phyloP scores from a whole-genome alignment of 2,329 filamentous ascomycete genomes.

The Hypoxylon rubiginosum region DNA sequence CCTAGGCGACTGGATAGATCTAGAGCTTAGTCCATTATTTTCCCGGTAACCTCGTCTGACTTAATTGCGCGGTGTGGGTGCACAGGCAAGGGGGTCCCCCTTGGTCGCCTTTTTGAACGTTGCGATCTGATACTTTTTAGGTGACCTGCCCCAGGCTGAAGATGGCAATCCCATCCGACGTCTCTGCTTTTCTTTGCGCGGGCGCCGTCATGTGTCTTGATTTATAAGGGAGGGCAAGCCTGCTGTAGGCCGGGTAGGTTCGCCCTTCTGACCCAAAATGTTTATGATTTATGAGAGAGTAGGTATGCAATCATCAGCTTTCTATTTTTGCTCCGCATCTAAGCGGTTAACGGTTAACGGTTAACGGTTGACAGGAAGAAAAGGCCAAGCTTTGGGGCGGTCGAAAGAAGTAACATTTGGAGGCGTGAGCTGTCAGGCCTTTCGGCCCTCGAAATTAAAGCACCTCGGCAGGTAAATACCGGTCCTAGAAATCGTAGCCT shows the following conservation, averaged over 20 bases:
- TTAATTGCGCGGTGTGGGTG: constrained; percentile 40
- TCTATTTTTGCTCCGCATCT: constrained; percentile 17
- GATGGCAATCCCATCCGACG: constrained; percentile 39
- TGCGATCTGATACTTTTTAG: constrained; percentile 34
- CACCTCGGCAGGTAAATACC: constrained; percentile 9
- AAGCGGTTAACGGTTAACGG: constrained; percentile 21
- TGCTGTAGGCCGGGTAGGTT: constrained; percentile 22
- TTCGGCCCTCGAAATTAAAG: constrained; percentile 14
- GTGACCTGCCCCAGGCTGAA: constrained; percentile 30
- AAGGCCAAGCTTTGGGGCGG: constrained; percentile 17
- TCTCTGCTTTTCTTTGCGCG: constrained; percentile 23
- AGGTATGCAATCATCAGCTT: constrained; percentile 20
- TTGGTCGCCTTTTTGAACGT: constrained; percentile 22
- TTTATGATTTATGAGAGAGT: no score
- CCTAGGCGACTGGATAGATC: constrained; percentile 39
- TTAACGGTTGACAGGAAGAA: constrained; percentile 5
- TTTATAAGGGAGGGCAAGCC: constrained; percentile 23
- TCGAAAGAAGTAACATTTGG: constrained; percentile 23
- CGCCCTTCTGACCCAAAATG: constrained; percentile 23
- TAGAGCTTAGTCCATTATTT: constrained; percentile 40
- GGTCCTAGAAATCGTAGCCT: constrained; percentile 10
- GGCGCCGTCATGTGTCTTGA: constrained; percentile 19
- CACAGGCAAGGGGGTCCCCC: constrained; percentile 21
- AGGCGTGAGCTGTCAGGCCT: constrained; percentile 15
- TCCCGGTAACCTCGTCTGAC: constrained; percentile 41